Percentiles rank a stretch among this genome's conserved stretches.
These are phyloP conservation scores for Phaseolus lunatus DNA, from an alignment of 306 rosid genomes.

Conservation along the genomic window DNA sequence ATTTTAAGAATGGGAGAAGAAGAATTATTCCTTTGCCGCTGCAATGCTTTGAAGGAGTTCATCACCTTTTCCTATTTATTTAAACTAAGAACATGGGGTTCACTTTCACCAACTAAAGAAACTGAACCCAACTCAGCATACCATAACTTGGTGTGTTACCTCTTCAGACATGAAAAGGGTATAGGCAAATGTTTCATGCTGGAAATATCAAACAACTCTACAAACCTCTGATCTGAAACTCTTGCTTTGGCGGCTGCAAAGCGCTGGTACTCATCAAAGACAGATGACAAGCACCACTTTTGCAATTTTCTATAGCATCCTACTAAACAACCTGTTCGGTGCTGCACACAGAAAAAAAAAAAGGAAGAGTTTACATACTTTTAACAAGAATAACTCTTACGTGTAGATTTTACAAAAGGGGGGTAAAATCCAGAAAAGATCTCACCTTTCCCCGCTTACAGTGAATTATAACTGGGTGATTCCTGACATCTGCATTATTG, in stretches of 20 bases:
- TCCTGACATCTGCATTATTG: conserved; percentile 74
- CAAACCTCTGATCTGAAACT: conserved; percentile 93
- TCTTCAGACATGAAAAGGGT: conserved; percentile 71
- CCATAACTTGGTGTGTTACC: conserved; percentile 49
- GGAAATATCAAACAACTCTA: conserved; percentile 92
- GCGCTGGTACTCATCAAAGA: conserved; percentile 89
- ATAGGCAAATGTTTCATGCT: conserved; percentile 75
- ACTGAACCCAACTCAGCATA: conserved; percentile 46
- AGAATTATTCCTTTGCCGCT: conserved; percentile 58
- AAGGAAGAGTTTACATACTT: conserved; percentile 33
- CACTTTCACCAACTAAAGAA: conserved; percentile 55
- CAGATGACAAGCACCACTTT: conserved; percentile 92
- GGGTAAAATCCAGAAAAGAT: not conserved
- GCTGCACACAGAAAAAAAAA: conserved; percentile 59
- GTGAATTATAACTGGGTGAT: conserved; percentile 94
- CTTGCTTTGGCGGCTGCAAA: conserved; percentile 99
- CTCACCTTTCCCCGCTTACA: conserved; percentile 97
- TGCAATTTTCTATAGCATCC: conserved; percentile 96
- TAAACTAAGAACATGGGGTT: conserved; percentile 42
- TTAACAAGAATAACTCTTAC: conserved; percentile 2
- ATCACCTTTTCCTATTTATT: conserved; percentile 63
- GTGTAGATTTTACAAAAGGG: not conserved
- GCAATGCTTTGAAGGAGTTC: conserved; percentile 63
- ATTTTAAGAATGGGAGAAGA: conserved; percentile 47
- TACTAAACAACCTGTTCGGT: conserved; percentile 97